Base-by-base conservation (phyloP, 805 yeast species). In the Kodamaea hsintzibuensis region DNA sequence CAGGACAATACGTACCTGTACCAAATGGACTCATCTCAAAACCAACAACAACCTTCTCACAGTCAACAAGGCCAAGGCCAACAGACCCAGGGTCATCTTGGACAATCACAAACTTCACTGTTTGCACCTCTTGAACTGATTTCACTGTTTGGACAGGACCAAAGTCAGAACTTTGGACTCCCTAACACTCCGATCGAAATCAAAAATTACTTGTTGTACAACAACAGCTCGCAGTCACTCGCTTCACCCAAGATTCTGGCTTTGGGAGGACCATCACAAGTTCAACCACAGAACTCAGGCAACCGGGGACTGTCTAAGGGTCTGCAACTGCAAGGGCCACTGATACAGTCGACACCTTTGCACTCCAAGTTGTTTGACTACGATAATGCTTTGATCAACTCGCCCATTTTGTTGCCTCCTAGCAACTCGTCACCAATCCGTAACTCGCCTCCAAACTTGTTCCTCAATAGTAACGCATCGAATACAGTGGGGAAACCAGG, bases 381-480 rank as follows among this genome's bases (percentile, higher is more conserved):
- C 22, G 54, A 56, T 25, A 52, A 54, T 38, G 27, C 52, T 5
- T 33, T 55, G 18, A 52, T 55, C 45, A 55, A 58, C 52, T 61
- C 67, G 12, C 70, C 70, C 25, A 55, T 57, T 45, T 51, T 61
- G 51, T 56, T 64, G 47, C 66, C 66, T 17, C 61, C 66, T 14
- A 55, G 50, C 27, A 55, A 53, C 49, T 50, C 56, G 25, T 52
- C 54, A 6, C 52, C 60, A 7, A 52, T 49, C 39, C 63, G 57
- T 39, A 55, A 50, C 50, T 64, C 69, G 12, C 69, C 71, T 10
- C 67, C 68, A 39, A 63, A 61, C 53, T 58, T 65, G 55, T 59
- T 62, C 30, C 55, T 64, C 49, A 45, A 42, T 48, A 53, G 49
- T 33, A 40, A 45, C 25, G 35, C 54, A 35, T 25, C 43, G 17